Evolutionary conservation across 2,329 filamentous ascomycete genomes (phyloP).

Genomic region (Monilinia polystroma): DNA sequence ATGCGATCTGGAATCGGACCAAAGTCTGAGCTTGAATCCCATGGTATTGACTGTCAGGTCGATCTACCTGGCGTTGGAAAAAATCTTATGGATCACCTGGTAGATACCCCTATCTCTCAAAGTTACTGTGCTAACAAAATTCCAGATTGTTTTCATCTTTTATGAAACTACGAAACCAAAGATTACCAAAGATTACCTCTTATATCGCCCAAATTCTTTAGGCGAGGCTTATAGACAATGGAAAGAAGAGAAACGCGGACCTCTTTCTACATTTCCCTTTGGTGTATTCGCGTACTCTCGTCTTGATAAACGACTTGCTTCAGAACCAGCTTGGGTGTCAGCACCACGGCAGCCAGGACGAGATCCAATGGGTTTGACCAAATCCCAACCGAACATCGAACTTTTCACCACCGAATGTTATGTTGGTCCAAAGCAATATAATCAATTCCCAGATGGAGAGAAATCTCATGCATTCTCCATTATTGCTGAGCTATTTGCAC

Average conservation of each 20-base stretch:
- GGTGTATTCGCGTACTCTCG: conserved; percentile 61
- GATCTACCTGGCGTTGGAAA: conserved; percentile 63
- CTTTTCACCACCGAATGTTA: conserved; percentile 64
- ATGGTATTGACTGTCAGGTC: conserved; percentile 52
- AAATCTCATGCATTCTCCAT: conserved; percentile 57
- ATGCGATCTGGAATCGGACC: conserved; percentile 49
- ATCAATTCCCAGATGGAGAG: conserved; percentile 50
- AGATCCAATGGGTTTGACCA: conserved; percentile 61
- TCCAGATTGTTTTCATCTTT: conserved; percentile 57
- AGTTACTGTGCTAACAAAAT: conserved; percentile 16
- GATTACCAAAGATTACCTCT: conserved; percentile 56
- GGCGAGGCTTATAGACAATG: conserved; percentile 53
- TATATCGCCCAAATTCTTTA: conserved; percentile 55
- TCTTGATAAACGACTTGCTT: conserved; percentile 57
- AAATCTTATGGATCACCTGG: conserved; percentile 59
- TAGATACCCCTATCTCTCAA: conserved; percentile 31
- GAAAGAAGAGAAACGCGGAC: conserved; percentile 57
- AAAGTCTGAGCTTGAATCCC: conserved; percentile 42
- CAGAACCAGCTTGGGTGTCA: conserved; percentile 54
- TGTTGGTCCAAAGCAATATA: conserved; percentile 58
- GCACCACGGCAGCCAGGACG: conserved; percentile 51
- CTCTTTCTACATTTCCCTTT: conserved; percentile 61
- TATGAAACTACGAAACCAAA: conserved; percentile 55
- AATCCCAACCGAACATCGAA: conserved; percentile 58
- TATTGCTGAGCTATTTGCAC: conserved; percentile 56